A percentile compares a stretch with the other conserved stretches of the same genome.
Evolutionary conservation across 495 filamentous ascomycete genomes (phyloP).

Genomic region (Aspergillus funiculosus): DNA sequence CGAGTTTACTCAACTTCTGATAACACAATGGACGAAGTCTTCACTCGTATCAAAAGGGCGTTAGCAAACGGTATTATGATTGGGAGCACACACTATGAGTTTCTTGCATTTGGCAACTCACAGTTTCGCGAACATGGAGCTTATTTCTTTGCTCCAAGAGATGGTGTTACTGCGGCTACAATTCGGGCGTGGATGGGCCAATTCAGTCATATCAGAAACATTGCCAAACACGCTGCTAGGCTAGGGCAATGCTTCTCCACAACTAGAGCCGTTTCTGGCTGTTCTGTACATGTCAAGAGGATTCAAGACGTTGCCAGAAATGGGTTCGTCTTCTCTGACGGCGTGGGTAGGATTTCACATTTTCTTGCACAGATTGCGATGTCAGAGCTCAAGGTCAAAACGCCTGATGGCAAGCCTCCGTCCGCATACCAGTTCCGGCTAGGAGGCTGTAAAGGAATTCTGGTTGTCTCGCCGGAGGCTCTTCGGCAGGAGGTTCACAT

Average conservation of each 20-base stretch:
- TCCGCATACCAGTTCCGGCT: conserved; percentile 89
- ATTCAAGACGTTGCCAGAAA: conserved; percentile 62
- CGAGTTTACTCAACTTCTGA: conserved; percentile 51
- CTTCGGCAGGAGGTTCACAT: conserved; percentile 61
- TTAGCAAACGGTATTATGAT: conserved; percentile 75
- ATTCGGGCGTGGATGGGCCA: conserved; percentile 92
- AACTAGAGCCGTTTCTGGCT: conserved; percentile 59
- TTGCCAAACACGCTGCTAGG: conserved; percentile 82
- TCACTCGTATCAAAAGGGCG: conserved; percentile 63
- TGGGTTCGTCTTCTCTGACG: conserved; percentile 75
- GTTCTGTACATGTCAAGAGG: conserved; percentile 32
- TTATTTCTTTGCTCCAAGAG: conserved; percentile 72
- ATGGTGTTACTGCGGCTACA: conserved; percentile 55
- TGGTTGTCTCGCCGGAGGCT: conserved; percentile 62
- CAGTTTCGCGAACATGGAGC: conserved; percentile 90
- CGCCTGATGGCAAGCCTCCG: conserved; percentile 45
- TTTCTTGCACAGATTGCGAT: conserved; percentile 67
- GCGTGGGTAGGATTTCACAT: conserved; percentile 84
- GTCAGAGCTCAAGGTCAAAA: conserved; percentile 54
- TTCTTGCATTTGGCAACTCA: conserved; percentile 92
- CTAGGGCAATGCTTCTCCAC: conserved; percentile 96
- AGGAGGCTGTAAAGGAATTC: conserved; percentile 85
- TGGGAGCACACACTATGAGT: conserved; percentile 75
- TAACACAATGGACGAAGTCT: conserved; percentile 62
- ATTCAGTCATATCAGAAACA: conserved; percentile 67